Base-by-base conservation (phyloP, 192 early-diverging fungal species). In the Podila epicladia region DNA sequence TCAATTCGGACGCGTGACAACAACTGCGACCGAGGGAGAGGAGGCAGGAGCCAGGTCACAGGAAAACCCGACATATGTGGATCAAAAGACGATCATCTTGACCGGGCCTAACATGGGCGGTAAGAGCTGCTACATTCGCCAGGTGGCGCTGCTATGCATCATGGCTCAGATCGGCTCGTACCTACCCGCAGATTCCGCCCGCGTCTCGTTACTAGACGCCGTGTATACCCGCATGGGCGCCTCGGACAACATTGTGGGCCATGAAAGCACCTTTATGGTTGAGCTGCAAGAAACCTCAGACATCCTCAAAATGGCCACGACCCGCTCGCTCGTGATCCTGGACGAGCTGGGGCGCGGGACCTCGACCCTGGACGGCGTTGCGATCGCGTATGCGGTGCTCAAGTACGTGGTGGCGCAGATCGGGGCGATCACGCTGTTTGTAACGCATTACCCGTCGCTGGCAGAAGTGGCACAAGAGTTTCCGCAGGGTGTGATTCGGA, bases 301-400 rank as follows among this genome's bases (percentile, higher is more conserved):
- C 48, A 94, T 95, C n/a, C 82, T 95, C 48, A 84, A 87, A 53
- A 87, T 86, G 62, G 92, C 93, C 0, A 89, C 90, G 5, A 22
- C 65, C 13, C 65, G 85, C 17, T 92, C 89, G 7, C 74, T 94
- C 8, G 91, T 95, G 17, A 92, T 96, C 49, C 85, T 95, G 69
- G 95, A 96, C 72, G 94, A 96, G 62, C 83, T 96, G 8, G 95
- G 95, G 1, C 80, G 95, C 38, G 95, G 94, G 0, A 96, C 94
- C 0, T 91, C 91, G 22, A 93, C 92, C 9, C 71, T 87, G 38
- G 94, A 95, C 74, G 94, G 94, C 1, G 68, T 89, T 2, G 89
- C 92, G 0, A 84, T 95, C n/a, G 94, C 93, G 11, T 86, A 87
- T 59, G 87, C 92, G 0, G 88, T 92, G 0, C 55, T 95, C 2